These are phyloP conservation scores for Lactifluus hygrophoroides DNA, from an alignment of 768 basidiomycete genomes.

Conservation along the genomic window DNA sequence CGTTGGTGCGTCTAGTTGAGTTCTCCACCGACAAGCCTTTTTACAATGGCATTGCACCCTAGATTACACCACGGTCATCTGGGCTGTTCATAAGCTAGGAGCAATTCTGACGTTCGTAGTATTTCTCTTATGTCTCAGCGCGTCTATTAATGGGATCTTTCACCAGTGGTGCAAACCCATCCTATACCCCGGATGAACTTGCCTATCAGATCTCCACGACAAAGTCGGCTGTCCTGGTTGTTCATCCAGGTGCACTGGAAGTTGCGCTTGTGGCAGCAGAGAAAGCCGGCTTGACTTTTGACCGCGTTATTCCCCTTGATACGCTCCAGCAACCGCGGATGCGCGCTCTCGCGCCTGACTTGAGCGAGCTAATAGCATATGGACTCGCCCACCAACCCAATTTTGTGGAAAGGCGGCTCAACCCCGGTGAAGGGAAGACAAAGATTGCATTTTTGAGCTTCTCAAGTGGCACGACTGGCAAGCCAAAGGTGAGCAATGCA, in stretches of 20 bases:
- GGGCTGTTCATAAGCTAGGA: slow-evolving; percentile 24
- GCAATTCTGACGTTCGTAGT: slow-evolving; percentile 22
- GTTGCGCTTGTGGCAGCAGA: slow-evolving; percentile 27
- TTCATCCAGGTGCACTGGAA: slow-evolving; percentile 25
- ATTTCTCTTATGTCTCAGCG: not conserved
- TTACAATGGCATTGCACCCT: not conserved
- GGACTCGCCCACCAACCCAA: slow-evolving; percentile 29
- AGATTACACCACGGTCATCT: slow-evolving; percentile 18
- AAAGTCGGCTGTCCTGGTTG: slow-evolving; percentile 25
- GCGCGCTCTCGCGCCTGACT: slow-evolving; percentile 21
- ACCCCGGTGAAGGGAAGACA: slow-evolving; percentile 49
- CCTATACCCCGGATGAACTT: slow-evolving; percentile 49
- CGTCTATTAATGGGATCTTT: not conserved
- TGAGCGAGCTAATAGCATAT: slow-evolving; percentile 42
- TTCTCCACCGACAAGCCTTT: not conserved
- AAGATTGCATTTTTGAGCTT: slow-evolving; percentile 62
- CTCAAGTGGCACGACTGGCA: slow-evolving; percentile 70
- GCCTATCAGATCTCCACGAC: slow-evolving; percentile 39
- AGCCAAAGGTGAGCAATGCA: slow-evolving; percentile 25
- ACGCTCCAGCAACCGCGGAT: not conserved
- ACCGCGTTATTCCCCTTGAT: slow-evolving; percentile 27
- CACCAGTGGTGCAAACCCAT: slow-evolving; percentile 52
- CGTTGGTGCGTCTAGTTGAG: slow-evolving; percentile 21
- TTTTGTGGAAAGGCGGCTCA: slow-evolving; percentile 40
- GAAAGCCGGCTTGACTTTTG: slow-evolving; percentile 25